Evolutionary conservation across 2,329 filamentous ascomycete species (phyloP), one percentile per base, ranked within the genome.

Genomic region (Fragosphaeria purpurea): DNA sequence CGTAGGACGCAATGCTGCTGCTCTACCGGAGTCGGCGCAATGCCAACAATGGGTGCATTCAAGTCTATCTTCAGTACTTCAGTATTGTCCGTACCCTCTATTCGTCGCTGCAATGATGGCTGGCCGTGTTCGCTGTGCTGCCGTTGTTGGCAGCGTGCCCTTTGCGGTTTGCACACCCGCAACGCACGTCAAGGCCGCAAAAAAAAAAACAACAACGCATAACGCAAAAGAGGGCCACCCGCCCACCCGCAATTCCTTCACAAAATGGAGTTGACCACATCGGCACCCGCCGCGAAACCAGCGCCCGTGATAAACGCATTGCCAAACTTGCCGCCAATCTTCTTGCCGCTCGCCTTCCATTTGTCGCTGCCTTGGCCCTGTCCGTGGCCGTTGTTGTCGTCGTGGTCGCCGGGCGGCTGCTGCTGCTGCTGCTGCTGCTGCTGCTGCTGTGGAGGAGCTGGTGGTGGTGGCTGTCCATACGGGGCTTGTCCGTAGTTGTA

Each of bases 271-370:
- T 94, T 93, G 59, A 95, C 88, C 63, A 95, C 81, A 63, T 95
- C 93, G 58, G 85, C 80, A 63, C 90, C 90, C 56, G 95, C 85
- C 1, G 88, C 93, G 46, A 91, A 90, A 67, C 91, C 90, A 45
- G 91, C 91, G 66, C 91, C 91, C 61, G 95, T 95, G 58, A 96
- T 88, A 33, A 89, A 88, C 43, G 77, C 76, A 60, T 83, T 82
- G 6, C 91, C 91, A 62, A 91, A 67, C 75, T 96, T 97, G 80
- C 94, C 95, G 58, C 91, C 90, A 68, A 96, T 86, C 72, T 96
- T 96, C 82, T 95, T 95, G 50, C 88, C 89, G 50, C 82, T 79
- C 67, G 88, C 76, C 56, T 81, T 76, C 12, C 82, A 71, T 71
- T 93, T 93, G 12, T 71, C 73, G 7, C 70, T 73, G 42, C 72